Percentiles rank a stretch among this genome's conserved stretches.
Conservation (phyloP, 2,329 filamentous ascomycete species). For the Cadophora sp. region DNA sequence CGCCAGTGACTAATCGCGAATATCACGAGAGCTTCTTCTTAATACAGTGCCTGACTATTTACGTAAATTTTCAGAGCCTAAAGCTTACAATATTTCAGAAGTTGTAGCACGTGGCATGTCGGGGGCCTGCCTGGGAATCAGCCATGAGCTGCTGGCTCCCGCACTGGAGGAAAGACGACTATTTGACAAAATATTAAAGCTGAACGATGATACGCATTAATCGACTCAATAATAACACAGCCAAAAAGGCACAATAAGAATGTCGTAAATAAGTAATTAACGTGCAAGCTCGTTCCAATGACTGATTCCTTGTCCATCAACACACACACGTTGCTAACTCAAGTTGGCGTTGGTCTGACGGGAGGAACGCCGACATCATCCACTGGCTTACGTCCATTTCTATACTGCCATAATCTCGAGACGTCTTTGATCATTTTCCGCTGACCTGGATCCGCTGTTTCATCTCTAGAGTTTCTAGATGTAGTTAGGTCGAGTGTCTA, state of each 20-base stretch:
- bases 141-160: no score
- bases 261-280: neutral
- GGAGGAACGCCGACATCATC: conserved; percentile 10
- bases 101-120: no score
- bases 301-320: neutral
- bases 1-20: no score
- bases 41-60: no score
- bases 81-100: no score
- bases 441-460: neutral
- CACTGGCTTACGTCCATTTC: conserved; percentile 57
- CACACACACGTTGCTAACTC: neutral
- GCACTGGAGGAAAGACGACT: no score
- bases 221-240: no score
- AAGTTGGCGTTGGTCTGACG: neutral
- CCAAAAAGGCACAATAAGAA: neutral
- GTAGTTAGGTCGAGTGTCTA: conserved; percentile 21
- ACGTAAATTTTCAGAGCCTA: no score
- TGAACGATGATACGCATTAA: no score
- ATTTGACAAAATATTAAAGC: no score
- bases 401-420: conserved; percentile 67
- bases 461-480: conserved; percentile 1
- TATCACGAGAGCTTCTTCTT: no score
- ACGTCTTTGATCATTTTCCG: conserved; percentile 63
- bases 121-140: no score
- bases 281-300: neutral